Conservation (phyloP, 805 yeast genomes). For the Komagataella mondaviorum region DNA sequence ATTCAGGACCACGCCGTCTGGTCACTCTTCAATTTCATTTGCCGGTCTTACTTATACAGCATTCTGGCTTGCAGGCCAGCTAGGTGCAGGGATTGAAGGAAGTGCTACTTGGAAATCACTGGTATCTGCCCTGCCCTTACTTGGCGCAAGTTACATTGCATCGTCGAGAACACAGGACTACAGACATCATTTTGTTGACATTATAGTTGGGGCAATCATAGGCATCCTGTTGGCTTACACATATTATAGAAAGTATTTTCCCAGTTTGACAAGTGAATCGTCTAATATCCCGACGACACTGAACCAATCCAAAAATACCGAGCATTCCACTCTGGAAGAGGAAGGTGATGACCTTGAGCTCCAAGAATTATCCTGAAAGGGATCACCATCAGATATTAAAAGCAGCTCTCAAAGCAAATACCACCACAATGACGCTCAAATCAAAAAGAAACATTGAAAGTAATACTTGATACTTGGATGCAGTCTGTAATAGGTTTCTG, state of each 20-base stretch:
- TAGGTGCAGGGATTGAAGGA: slow-evolving; percentile 22
- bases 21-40: slow-evolving; percentile 64
- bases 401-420: slow-evolving; percentile 11
- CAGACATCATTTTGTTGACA: slow-evolving; percentile 86
- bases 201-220: slow-evolving; percentile 54
- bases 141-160: slow-evolving; percentile 70
- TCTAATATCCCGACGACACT: slow-evolving; percentile 25
- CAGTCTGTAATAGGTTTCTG: slow-evolving; percentile 5
- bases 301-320: neutral
- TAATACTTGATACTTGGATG: slow-evolving; percentile 14
- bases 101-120: slow-evolving; percentile 53
- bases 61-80: slow-evolving; percentile 59
- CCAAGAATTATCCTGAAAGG: neutral
- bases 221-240: slow-evolving; percentile 51
- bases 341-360: neutral
- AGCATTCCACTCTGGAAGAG: neutral
- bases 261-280: slow-evolving; percentile 17
- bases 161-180: slow-evolving; percentile 82
- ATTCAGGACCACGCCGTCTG: slow-evolving; percentile 72
- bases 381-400: neutral
- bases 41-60: slow-evolving; percentile 52
- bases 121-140: slow-evolving; percentile 36
- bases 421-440: slow-evolving; percentile 12
- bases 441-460: slow-evolving; percentile 12
- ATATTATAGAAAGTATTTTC: slow-evolving; percentile 42